Evolutionary conservation across 176 grass and related monocot genomes (phyloP).

Genomic region (Musa troglodytarum): DNA sequence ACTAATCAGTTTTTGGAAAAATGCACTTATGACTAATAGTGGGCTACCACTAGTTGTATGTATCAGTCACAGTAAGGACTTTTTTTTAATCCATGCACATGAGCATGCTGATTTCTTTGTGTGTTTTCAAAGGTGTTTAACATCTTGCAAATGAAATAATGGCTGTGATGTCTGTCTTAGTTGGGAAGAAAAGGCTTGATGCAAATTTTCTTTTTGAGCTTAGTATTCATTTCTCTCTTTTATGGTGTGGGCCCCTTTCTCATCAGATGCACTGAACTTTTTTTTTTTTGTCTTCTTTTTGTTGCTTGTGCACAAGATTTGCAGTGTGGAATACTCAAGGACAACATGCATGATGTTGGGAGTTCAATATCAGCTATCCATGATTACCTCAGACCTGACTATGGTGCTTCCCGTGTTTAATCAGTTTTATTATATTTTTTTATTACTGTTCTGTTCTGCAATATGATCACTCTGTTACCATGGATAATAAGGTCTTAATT

Average conservation of each 20-base stretch:
- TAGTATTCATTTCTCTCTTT: not conserved
- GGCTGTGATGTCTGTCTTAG: not conserved
- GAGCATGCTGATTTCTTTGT: not conserved
- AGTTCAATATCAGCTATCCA: slow-evolving; percentile 5
- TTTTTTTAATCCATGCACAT: not conserved
- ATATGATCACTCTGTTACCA: not conserved
- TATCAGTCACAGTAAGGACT: not conserved
- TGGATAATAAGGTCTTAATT: not conserved
- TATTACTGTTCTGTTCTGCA: not conserved
- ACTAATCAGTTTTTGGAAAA: not conserved
- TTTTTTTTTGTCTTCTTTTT: not conserved
- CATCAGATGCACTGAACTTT: slow-evolving; percentile 24
- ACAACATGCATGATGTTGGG: slow-evolving; percentile 55
- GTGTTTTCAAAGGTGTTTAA: not conserved
- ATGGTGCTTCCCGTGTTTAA: slow-evolving; percentile 6
- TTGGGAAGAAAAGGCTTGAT: not conserved
- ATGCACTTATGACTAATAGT: no score
- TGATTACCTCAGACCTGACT: slow-evolving; percentile 1
- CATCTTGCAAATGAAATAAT: not conserved
- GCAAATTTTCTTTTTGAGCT: not conserved
- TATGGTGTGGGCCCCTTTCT: not conserved
- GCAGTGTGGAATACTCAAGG: slow-evolving; percentile 68
- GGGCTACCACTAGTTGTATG: not conserved
- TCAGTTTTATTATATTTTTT: not conserved
- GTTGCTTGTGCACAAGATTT: slow-evolving; percentile 55